Base-by-base conservation (phyloP, 1,139 yeast genomes). In the Debaryomyces fabryi region DNA sequence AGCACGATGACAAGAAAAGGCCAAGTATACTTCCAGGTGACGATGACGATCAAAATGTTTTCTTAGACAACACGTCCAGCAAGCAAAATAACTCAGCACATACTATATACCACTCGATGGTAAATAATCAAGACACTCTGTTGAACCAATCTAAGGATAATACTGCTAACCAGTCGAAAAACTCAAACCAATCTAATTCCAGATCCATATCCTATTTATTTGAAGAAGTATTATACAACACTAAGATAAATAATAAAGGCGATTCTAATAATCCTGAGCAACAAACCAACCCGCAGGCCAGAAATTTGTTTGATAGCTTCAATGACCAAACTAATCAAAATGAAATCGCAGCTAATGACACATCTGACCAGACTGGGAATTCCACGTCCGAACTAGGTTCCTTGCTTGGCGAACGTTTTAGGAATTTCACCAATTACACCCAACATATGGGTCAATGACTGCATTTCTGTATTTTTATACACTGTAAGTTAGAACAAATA, bases 341-440 rank as follows among this genome's bases (percentile, higher is more conserved):
- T 32, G 53, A 51, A 9, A 48, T 50, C 24, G 50, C 48, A 32
- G 45, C 52, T 2, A 57, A 58, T 21, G 52, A 55, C 42, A 40
- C 53, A 47, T 45, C 53, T 29, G 60, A 63, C 44, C 49, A 52
- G 16, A 59, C 67, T 4, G 66, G 54, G n/a, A 57, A 60, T 38
- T 63, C 68, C 5, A 68, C 70, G 7, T 62, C 64, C 38, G 73
- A 68, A 48, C 56, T 69, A 58, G 74, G 73, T 1, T 62, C 71
- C 4, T 54, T 64, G 33, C 55, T 68, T 23, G 58, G 64, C 18
- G 72, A 67, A 47, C 51, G 72, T 42, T 67, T 66, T 47, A 64
- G 63, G 30, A 64, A 58, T 29, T 54, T 67, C 34, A 62, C 64
- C 18, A 56, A 53, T 33, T 42, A 47, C 25, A 47, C 49, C 15